Evolutionary conservation across 306 rosid species (phyloP).

Genomic region (barrel medic (Medicago truncatula)): DNA sequence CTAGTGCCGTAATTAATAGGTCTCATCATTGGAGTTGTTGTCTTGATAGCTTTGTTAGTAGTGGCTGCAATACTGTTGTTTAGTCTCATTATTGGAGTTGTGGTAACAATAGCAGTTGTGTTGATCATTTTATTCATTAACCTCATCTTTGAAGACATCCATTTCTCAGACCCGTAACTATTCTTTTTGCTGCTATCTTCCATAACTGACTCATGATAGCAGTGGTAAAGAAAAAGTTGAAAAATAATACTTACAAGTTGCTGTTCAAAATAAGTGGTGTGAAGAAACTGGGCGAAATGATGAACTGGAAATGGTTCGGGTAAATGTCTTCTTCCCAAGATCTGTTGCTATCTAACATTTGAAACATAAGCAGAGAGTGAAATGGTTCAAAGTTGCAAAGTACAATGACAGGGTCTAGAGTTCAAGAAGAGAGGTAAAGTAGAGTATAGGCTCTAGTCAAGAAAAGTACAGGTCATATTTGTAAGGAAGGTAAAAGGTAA

Average conservation of each 20-base stretch:
- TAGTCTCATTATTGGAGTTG: conserved; percentile 6
- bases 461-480: too few species aligned
- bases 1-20: not conserved
- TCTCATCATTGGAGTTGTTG: conserved; percentile 4
- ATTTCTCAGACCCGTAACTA: conserved; percentile 52
- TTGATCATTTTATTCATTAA: conserved; percentile 62
- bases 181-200: conserved; percentile 29
- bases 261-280: not conserved
- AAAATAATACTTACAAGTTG: not conserved
- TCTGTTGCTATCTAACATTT: too few species aligned
- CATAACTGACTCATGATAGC: too few species aligned
- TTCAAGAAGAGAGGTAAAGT: too few species aligned
- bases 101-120: not conserved
- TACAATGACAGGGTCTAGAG: too few species aligned
- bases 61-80: not conserved
- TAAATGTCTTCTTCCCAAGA: too few species aligned
- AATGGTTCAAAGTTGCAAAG: too few species aligned
- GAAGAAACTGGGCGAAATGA: too few species aligned
- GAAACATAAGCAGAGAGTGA: too few species aligned
- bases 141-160: conserved; percentile 85
- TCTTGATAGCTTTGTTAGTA: conserved; percentile 15
- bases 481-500: too few species aligned
- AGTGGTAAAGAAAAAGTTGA: not conserved
- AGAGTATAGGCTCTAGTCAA: too few species aligned
- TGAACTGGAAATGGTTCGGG: too few species aligned